phyloP scores from a whole-genome alignment of 768 basidiomycete genomes.

The Rhodocollybia butyracea region DNA sequence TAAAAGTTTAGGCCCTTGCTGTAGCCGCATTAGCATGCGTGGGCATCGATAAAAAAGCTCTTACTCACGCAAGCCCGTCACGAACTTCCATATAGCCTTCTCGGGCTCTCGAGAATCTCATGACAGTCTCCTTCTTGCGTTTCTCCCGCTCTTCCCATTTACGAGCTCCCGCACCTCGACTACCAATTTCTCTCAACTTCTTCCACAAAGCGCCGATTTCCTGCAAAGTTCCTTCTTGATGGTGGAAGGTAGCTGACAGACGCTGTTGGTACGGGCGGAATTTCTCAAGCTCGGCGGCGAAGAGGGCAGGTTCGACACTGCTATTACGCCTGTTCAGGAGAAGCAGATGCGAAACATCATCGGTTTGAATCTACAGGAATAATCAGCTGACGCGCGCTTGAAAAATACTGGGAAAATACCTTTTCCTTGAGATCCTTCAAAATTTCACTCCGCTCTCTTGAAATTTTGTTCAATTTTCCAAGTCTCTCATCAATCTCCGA shows the following conservation, averaged over 20 bases:
- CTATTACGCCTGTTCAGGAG: conserved; percentile 86
- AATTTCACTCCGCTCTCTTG: conserved; percentile 80
- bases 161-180: conserved; percentile 71
- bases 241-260: conserved; percentile 68
- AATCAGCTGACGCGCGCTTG: not conserved
- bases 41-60: not conserved
- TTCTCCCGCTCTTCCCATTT: conserved; percentile 84
- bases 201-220: conserved; percentile 79
- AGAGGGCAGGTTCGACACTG: conserved; percentile 81
- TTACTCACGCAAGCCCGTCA: conserved; percentile 75
- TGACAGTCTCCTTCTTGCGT: conserved; percentile 69
- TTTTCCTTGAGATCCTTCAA: conserved; percentile 96
- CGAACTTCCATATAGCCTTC: conserved; percentile 87
- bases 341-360: conserved; percentile 94
- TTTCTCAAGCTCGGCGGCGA: conserved; percentile 93
- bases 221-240: conserved; percentile 69
- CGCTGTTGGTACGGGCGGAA: conserved; percentile 90
- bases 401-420: no score
- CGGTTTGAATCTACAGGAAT: conserved; percentile 75
- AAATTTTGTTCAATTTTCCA: conserved; percentile 75
- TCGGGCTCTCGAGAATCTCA: conserved; percentile 69
- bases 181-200: conserved; percentile 65
- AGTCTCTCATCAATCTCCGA: conserved; percentile 77
- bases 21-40: conserved; percentile 11
- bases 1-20: conserved; percentile 93